Evolutionary conservation across 169 alveolate species (phyloP), one percentile per base, ranked within the genome.

Genomic region (Eimeria tenella): DNA sequence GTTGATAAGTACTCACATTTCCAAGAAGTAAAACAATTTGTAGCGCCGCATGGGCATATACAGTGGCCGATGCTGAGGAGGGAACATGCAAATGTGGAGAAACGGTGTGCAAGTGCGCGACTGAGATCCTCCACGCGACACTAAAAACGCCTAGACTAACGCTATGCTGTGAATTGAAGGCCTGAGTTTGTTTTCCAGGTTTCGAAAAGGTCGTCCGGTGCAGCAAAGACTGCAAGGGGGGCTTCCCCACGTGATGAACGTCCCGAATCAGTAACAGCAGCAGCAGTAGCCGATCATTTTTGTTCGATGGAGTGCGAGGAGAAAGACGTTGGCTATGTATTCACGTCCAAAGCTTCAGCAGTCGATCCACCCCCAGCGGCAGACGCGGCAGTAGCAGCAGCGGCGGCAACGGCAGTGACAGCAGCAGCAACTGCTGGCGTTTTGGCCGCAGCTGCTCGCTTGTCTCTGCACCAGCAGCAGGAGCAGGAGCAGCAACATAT

Each of bases 351-450:
- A 5, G 25, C 74, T 63, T n/a, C 42, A 10, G 74, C 42, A 17
- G 74, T 7, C 21, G 74, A 7, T 63, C 42, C 74, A 19, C 23
- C 74, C n/a, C 21, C 83, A 4, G 21, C 13, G 2, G 83, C n/a
- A 25, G 55, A 23, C 21, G 52, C 15, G 13, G 83, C 55, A 49
- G 83, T 53, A 73, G 83, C 83, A 2, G 83, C 83, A 73, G 83
- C 83, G 23, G 83, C 52, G 25, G 83, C 83, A 73, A 49, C 82
- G 8, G 82, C 82, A 71, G 82, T 42, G 49, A 71, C 82, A 71
- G 68, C 70, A 60, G 70, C n/a, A 4, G 42, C 42, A 31, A 31
- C 42, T 31, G 42, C 42, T 31, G n/a, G 17, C n/a, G 70, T 60
- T n/a, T 60, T 60, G 70, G n/a, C 23, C n/a, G 70, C 70, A 15